Conservation (phyloP, 305 asterid genomes). For the Fraxinus velutina region DNA sequence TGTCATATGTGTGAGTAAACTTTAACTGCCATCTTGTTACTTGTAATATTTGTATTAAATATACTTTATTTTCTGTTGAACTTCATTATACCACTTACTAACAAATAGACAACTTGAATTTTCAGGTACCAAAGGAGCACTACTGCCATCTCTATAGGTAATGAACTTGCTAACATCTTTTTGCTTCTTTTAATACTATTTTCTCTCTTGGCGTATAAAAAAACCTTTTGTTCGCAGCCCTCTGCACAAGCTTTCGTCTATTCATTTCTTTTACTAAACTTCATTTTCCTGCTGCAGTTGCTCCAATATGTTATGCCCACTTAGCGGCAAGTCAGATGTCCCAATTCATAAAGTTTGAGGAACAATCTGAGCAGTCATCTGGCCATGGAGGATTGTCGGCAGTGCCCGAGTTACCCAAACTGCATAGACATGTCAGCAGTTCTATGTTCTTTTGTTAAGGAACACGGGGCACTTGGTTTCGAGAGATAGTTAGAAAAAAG, state of each 20-base stretch:
- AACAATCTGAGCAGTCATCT: constrained; percentile 44
- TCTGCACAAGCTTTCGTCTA: background rate
- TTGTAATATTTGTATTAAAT: background rate
- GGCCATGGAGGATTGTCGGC: constrained; percentile 41
- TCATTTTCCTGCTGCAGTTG: constrained; percentile 37
- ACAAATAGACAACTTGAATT: background rate
- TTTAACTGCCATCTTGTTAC: background rate
- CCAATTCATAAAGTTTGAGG: constrained; percentile 61
- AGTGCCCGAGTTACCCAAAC: constrained; percentile 42
- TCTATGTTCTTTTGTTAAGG: constrained; percentile 67
- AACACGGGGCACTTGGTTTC: background rate
- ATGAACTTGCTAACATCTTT: constrained; percentile 15
- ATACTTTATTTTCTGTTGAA: background rate
- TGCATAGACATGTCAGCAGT: constrained; percentile 31
- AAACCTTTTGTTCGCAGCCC: background rate
- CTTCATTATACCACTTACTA: background rate
- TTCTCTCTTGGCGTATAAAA: background rate
- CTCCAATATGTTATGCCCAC: constrained; percentile 72
- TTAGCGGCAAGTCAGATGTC: constrained; percentile 63
- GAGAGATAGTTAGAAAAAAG: background rate
- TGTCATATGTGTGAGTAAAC: constrained; percentile 63
- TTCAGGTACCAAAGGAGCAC: constrained; percentile 78
- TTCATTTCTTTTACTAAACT: background rate
- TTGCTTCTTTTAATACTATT: background rate
- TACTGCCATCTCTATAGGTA: constrained; percentile 71